phyloP scores from a whole-genome alignment of 2,329 filamentous ascomycete genomes.

The Penicillium occitanis region DNA sequence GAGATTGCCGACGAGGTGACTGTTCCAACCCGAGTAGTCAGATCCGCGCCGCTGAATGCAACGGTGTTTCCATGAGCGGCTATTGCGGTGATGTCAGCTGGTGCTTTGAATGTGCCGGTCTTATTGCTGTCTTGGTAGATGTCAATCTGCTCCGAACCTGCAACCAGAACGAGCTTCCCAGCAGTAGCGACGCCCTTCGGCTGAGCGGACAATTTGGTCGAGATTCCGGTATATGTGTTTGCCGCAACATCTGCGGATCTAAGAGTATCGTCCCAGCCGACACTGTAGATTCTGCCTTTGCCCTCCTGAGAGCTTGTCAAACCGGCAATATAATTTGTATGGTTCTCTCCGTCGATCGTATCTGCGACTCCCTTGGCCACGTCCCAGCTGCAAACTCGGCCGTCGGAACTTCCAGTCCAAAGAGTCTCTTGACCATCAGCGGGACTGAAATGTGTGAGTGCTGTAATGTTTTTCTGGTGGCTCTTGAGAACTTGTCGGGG shows the following conservation, averaged over 20 bases:
- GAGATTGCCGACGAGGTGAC: constrained; percentile 57
- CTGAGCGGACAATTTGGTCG: constrained; percentile 70
- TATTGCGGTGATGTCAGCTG: constrained; percentile 68
- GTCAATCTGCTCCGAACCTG: constrained; percentile 59
- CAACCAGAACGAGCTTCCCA: constrained; percentile 56
- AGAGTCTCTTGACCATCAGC: constrained; percentile 58
- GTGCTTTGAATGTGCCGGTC: constrained; percentile 60
- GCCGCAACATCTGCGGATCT: constrained; percentile 73
- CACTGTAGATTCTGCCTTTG: constrained; percentile 69
- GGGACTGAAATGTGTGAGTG: constrained; percentile 61
- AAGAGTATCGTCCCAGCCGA: constrained; percentile 92
- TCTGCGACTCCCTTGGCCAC: constrained; percentile 66
- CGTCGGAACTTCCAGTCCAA: constrained; percentile 91
- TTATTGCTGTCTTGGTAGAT: constrained; percentile 60
- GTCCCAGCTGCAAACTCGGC: constrained; percentile 83
- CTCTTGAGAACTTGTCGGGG: constrained; percentile 75
- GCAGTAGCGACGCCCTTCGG: constrained; percentile 70
- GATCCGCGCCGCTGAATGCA: constrained; percentile 74
- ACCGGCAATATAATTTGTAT: constrained; percentile 81
- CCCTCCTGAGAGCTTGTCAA: constrained; percentile 60
- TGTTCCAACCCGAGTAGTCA: constrained; percentile 72
- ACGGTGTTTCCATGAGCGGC: constrained; percentile 67
- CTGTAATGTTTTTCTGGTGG: constrained; percentile 88
- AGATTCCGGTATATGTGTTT: constrained; percentile 70
- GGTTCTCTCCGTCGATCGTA: constrained; percentile 73